Evolutionary conservation across 2,329 filamentous ascomycete genomes (phyloP), one percentile per base, ranked within the genome.

Genomic region (Cordyceps fumosorosea): DNA sequence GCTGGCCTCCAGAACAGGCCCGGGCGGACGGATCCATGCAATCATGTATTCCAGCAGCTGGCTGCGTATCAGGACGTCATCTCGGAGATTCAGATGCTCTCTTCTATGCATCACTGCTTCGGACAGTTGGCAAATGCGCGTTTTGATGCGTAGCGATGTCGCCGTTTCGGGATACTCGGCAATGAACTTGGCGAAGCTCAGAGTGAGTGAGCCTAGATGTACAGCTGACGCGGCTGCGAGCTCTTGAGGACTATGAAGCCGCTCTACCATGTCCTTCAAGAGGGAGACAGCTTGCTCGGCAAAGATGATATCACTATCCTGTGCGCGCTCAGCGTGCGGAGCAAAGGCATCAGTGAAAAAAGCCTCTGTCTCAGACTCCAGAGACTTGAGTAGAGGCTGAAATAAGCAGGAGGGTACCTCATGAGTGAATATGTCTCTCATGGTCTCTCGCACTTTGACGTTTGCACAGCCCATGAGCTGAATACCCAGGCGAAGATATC

Each of bases 41-140:
- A 88, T 88, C 42, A 89, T 84, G 63, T 85, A 85, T 69, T 89
- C 86, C 12, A 89, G 76, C 16, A 89, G 75, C 67, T 89, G 86
- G 65, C 89, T 89, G 59, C 87, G 78, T 67, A 88, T 87, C 32
- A 85, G 82, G 45, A 89, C 84, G 69, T 89, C 87, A 66, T 89
- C 86, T 56, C 87, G 80, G 12, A 89, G 75, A 66, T 88, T 89
- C 48, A 89, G 74, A 56, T 89, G 82, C 67, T 89, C 86, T 67
- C 88, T 89, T 66, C 86, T 82, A 70, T 82, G 83, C 14, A 82
- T 86, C 40, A 89, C 81, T 3, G 81, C 81, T 66, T 89, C 87
- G 63, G 82, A 87, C 8, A 89, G 73, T 66, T 89, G 85, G 67
- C 87, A 89, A 47, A 88, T 84, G 67, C 87, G 86, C 68, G 89